Conservation (phyloP, 345 rosid species). For the Brassica juncea region DNA sequence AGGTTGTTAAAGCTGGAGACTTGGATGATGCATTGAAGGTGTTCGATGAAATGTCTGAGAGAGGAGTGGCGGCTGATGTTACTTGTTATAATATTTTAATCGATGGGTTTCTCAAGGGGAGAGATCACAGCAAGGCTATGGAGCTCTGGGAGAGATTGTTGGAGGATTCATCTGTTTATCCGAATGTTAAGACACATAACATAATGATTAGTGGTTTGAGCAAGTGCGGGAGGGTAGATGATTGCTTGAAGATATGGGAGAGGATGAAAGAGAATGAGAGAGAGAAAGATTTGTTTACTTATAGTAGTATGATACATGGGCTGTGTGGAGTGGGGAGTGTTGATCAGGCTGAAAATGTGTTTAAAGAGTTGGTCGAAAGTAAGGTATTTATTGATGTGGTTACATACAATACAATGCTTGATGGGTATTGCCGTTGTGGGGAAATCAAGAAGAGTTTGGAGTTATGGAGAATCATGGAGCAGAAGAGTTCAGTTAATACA, state of each 20-base stretch:
- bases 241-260: conserved; percentile 71
- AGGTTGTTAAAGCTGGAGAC: conserved; percentile 56
- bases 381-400: conserved; percentile 61
- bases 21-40: conserved; percentile 53
- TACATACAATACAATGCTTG: conserved; percentile 75
- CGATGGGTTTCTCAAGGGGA: conserved; percentile 63
- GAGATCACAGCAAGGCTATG: conserved; percentile 54
- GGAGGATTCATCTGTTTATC: conserved; percentile 54
- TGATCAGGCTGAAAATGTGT: conserved; percentile 68
- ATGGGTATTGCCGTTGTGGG: conserved; percentile 64
- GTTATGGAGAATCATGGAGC: conserved; percentile 77
- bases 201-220: conserved; percentile 82
- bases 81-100: conserved; percentile 74
- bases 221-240: conserved; percentile 67
- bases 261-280: conserved; percentile 73
- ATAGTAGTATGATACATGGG: conserved; percentile 67
- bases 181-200: conserved; percentile 78
- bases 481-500: conserved; percentile 52
- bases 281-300: conserved; percentile 64
- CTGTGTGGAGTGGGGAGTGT: conserved; percentile 63
- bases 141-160: conserved; percentile 66
- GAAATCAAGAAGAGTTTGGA: conserved; percentile 66
- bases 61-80: conserved; percentile 58
- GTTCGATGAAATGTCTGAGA: conserved; percentile 81
- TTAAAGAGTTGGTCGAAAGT: conserved; percentile 60